A percentile compares a stretch with the other conserved stretches of the same genome.
These are phyloP conservation scores for Penicillium longicatenatum DNA, from an alignment of 495 filamentous ascomycete genomes.

Conservation along the genomic window DNA sequence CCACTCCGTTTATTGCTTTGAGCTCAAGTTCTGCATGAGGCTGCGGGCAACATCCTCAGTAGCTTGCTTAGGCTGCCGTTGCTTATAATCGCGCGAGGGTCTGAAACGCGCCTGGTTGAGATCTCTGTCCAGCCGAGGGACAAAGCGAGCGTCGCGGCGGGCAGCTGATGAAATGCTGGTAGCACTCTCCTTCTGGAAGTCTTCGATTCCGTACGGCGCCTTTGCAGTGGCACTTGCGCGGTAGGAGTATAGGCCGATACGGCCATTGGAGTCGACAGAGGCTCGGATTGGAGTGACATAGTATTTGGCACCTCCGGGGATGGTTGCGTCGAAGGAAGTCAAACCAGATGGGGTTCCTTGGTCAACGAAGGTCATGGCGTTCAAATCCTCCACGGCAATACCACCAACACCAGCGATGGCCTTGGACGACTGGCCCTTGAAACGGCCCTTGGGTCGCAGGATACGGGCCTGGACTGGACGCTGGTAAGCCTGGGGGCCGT, in stretches of 20 bases:
- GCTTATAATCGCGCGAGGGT: not conserved
- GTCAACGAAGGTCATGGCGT: constrained; percentile 39
- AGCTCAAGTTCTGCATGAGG: constrained; percentile 33
- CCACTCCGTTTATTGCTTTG: constrained; percentile 2
- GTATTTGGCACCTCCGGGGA: constrained; percentile 66
- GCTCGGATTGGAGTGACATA: constrained; percentile 61
- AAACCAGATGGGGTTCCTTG: constrained; percentile 40
- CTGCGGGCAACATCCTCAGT: constrained; percentile 39
- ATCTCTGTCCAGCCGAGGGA: constrained; percentile 37
- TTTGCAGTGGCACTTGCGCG: constrained; percentile 46
- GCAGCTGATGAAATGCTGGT: constrained; percentile 31
- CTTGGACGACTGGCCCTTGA: constrained; percentile 34
- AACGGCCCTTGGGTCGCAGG: constrained; percentile 49
- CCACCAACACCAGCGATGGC: constrained; percentile 54
- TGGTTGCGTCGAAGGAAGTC: constrained; percentile 56
- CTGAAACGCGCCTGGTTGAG: constrained; percentile 21
- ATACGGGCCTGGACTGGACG: constrained; percentile 70
- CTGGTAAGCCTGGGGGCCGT: constrained; percentile 69
- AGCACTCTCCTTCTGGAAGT: constrained; percentile 32
- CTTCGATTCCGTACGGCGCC: constrained; percentile 51
- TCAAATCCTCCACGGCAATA: constrained; percentile 50
- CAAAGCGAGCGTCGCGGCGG: constrained; percentile 25
- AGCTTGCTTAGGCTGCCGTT: constrained; percentile 16
- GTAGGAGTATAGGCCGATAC: constrained; percentile 52
- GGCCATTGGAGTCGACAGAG: constrained; percentile 60